phyloP scores from a whole-genome alignment of 2,329 filamentous ascomycete genomes.

The Cladosporium oxysporum region DNA sequence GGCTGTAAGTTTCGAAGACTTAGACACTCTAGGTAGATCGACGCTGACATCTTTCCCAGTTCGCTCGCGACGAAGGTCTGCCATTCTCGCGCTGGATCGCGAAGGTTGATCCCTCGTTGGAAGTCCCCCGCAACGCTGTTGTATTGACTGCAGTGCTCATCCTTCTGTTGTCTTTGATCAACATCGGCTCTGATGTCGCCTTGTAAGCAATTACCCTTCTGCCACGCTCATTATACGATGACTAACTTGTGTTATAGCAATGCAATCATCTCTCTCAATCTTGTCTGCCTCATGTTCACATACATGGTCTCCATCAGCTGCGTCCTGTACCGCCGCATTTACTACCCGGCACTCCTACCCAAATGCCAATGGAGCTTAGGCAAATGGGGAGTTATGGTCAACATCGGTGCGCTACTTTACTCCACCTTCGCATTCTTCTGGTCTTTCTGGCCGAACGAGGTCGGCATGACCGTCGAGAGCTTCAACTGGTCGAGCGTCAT shows the following conservation, averaged over 20 bases:
- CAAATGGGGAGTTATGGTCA: constrained; percentile 41
- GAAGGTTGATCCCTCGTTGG: constrained; percentile 29
- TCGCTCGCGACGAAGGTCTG: constrained; percentile 40
- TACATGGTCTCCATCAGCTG: constrained; percentile 46
- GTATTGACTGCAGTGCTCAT: constrained; percentile 29
- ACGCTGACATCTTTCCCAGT: constrained; percentile 23
- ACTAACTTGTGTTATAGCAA: constrained; percentile 28
- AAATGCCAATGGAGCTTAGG: constrained; percentile 43
- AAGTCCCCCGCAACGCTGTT: constrained; percentile 33
- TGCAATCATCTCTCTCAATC: constrained; percentile 43
- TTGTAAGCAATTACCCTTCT: constrained; percentile 31
- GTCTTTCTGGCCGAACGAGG: constrained; percentile 42
- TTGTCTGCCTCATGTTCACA: constrained; percentile 43
- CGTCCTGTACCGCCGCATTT: constrained; percentile 43
- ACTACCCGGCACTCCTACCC: constrained; percentile 41
- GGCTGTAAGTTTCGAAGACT: constrained; percentile 4
- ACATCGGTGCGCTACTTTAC: constrained; percentile 41
- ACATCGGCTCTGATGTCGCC: constrained; percentile 31
- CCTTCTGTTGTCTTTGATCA: constrained; percentile 31
- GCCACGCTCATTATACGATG: no score
- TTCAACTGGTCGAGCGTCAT: constrained; percentile 55
- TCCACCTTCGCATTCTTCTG: constrained; percentile 43
- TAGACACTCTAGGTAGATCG: constrained; percentile 45
- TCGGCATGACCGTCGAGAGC: constrained; percentile 36
- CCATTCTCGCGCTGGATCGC: constrained; percentile 29